Evolutionary conservation across 73 alveolate species (phyloP).

Genomic region (Urostyla sp.): DNA sequence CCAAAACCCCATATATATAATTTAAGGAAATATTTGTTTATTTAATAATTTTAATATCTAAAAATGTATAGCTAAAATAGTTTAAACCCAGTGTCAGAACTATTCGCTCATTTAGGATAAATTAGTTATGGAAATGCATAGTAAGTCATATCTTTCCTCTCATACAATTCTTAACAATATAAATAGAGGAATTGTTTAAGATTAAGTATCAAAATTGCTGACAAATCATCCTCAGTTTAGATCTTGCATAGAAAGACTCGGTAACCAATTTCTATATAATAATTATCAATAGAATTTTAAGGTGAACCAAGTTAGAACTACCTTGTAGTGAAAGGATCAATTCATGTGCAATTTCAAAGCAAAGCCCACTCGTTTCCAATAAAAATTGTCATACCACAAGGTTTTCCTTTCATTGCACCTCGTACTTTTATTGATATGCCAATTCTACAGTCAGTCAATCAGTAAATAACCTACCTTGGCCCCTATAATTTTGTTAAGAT

Average conservation of each 20-base stretch:
- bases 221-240: constrained; percentile 8
- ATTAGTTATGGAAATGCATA: constrained; percentile 22
- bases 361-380: constrained; percentile 24
- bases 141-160: neutral
- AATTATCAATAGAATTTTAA: constrained; percentile 1
- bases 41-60: no score
- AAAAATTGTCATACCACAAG: constrained; percentile 33
- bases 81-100: no score
- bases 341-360: neutral
- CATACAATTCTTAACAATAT: no score
- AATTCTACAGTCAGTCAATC: neutral
- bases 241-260: constrained; percentile 6
- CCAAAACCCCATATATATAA: no score
- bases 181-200: constrained; percentile 32
- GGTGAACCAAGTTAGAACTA: constrained; percentile 30
- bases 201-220: neutral
- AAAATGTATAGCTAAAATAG: no score
- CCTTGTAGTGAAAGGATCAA: constrained; percentile 21
- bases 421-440: constrained; percentile 42
- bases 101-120: no score
- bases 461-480: constrained; percentile 32
- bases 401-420: constrained; percentile 54
- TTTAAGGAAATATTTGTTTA: no score
- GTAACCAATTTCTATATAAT: neutral
- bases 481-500: constrained; percentile 32